Base-by-base conservation (phyloP, 768 basidiomycete genomes). In the Lyophyllum decastes region DNA sequence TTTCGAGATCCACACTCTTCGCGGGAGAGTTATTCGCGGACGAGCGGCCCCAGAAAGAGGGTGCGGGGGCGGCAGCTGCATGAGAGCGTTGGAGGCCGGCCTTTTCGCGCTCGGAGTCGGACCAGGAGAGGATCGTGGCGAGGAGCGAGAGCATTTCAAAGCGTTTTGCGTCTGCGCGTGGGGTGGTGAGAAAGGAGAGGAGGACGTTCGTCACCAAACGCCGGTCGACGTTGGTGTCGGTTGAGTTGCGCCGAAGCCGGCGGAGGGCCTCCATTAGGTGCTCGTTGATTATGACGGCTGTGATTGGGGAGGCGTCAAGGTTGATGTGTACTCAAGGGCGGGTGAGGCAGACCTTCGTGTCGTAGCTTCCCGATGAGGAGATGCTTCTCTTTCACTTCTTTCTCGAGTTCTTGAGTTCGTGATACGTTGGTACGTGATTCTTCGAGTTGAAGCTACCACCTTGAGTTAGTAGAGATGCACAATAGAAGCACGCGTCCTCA, bases 191-290 rank as follows among this genome's bases (percentile, higher is more conserved):
- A 77, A 97, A 99, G 0, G 88, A 88, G 19, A 98, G 80, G 16
- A 99, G 78, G 55, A 98, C 87, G 68, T 99, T 99, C 34, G 92
- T 96, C 33, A 99, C 94, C 1, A 99, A 85, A 12, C 94, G 88
- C 50, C 92, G 78, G 71, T 99, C 96, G 25, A 99, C 96, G 64
- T 93, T 98, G 46, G 86, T 92, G 61, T 93, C 96, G 7, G 91
- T 84, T 0, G 92, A 88, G 58, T 87, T 92, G 62, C 88, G 89
- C 46, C 94, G 87, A 49, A 99, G 81, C 22, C 97, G 88, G 12
- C 96, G 92, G n/a, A 99, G 83, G 2, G 97, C 97, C 72, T 98
- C 96, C 66, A 95, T 97, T 11, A 99, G 80, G 66, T 99, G 97
- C 68, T 98, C 97, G 63, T 98, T 98, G 69, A 95, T 87, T 58